Conservation (phyloP, 2,329 filamentous ascomycete species). For the Myriosclerotinia scirpicola region DNA sequence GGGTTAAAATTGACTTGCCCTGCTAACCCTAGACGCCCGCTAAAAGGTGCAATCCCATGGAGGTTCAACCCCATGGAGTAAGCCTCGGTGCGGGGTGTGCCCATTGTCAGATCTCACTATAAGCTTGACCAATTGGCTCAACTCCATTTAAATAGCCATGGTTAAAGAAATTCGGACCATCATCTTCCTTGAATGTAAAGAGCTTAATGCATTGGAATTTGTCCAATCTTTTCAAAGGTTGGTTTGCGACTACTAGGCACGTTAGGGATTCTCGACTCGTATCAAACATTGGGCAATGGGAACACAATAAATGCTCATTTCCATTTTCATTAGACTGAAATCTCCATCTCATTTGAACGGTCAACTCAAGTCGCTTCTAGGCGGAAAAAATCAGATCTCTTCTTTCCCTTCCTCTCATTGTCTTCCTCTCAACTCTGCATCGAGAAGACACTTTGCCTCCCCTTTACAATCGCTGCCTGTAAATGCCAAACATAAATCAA, state of each 20-base stretch:
- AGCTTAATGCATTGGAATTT: constrained; percentile 10
- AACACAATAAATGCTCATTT: not conserved
- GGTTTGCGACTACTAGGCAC: constrained; percentile 5
- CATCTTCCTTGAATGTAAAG: constrained; percentile 17
- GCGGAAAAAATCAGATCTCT: not conserved
- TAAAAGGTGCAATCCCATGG: not conserved
- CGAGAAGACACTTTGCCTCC: not conserved
- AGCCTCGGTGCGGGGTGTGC: constrained; percentile 12
- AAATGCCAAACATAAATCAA: constrained; percentile 18
- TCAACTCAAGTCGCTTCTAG: not conserved
- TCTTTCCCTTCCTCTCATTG: not conserved
- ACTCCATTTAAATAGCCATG: not conserved
- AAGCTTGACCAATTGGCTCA: constrained; percentile 3
- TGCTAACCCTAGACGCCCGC: not conserved
- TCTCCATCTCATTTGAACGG: not conserved
- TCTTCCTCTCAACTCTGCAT: not conserved
- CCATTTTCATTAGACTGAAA: not conserved
- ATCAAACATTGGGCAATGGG: not conserved
- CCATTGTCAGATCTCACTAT: not conserved
- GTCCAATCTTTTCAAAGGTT: not conserved
- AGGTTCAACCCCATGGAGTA: constrained; percentile 14
- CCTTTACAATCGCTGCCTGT: constrained; percentile 2
- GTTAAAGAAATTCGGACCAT: constrained; percentile 10
- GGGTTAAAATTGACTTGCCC: constrained; percentile 2
- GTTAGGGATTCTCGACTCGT: not conserved